Evolutionary conservation across 2,329 filamentous ascomycete genomes (phyloP).

Genomic region (Ilyonectria mors-panacis): DNA sequence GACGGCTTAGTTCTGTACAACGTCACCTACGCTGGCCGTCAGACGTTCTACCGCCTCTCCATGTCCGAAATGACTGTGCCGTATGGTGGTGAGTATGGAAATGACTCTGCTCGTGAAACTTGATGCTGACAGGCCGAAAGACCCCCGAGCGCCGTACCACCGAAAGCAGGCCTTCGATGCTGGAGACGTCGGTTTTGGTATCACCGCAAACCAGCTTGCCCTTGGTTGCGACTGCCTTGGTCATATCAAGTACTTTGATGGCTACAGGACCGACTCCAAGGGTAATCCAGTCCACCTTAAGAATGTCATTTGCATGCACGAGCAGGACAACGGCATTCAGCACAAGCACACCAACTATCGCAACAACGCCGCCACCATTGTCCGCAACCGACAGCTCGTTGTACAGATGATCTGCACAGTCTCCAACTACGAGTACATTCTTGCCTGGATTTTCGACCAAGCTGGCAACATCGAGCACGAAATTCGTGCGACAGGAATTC

Average conservation of each 20-base stretch:
- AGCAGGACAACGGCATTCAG: conserved; percentile 81
- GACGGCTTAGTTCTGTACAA: conserved; percentile 76
- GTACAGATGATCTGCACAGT: conserved; percentile 73
- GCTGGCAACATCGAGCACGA: conserved; percentile 55
- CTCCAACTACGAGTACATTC: conserved; percentile 70
- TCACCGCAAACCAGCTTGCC: conserved; percentile 74
- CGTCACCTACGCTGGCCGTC: conserved; percentile 64
- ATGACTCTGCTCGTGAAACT: too few species aligned
- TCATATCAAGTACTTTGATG: conserved; percentile 63
- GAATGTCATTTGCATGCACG: conserved; percentile 83
- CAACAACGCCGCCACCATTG: conserved; percentile 74
- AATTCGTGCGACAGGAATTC: conserved; percentile 56
- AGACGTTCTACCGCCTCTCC: conserved; percentile 73
- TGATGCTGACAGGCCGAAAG: conserved; percentile 45
- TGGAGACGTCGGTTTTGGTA: conserved; percentile 75
- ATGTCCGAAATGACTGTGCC: conserved; percentile 68
- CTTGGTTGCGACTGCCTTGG: conserved; percentile 75
- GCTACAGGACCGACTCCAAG: conserved; percentile 13
- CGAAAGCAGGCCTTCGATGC: conserved; percentile 79
- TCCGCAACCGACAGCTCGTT: conserved; percentile 67
- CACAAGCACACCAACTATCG: conserved; percentile 86
- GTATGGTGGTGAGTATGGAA: not conserved
- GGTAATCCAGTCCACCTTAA: conserved; percentile 10
- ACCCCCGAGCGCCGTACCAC: conserved; percentile 73
- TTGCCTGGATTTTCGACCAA: conserved; percentile 63